Evolutionary conservation across 2,329 filamentous ascomycete genomes (phyloP), one percentile per base, ranked within the genome.

Genomic region (Colletotrichum abscissum): DNA sequence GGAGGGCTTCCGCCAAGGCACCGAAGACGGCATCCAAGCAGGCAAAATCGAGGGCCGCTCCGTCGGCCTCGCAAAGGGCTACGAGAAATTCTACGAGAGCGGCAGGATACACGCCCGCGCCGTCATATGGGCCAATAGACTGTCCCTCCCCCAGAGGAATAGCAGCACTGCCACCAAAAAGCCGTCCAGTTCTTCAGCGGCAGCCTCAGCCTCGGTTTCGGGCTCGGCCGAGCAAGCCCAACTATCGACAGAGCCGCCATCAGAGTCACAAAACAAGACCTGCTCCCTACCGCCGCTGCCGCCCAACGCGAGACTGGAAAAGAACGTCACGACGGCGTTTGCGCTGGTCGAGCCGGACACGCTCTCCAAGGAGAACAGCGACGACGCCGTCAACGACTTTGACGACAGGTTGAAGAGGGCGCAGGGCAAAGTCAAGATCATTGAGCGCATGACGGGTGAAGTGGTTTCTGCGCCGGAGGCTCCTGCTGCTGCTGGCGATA

Each of bases 31-130:
- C 73, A 86, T 90, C 54, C 88, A 89, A 72, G 92, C 94, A 38
- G 97, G 97, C 52, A 92, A 92, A 71, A 91, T 94, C 76, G 97
- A 99, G 87, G 97, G 97, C 74, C 93, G 95, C 64, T 90, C 95
- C 24, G 95, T 98, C 80, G 97, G 96, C 0, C 90, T 98, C 55
- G 93, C 97, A 81, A 97, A 95, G 76, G 96, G 95, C 0, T 98
- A 97, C 78, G 94, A 98, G 78, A 98, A 98, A 84, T 98, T 97
- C 79, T 80, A 93, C 55, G 92, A 95, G 75, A 90, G 95, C 81
- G 96, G 96, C 2, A 88, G 89, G 72, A 83, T 98, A 38, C 92
- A 96, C 77, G 94, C 95, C 57, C 92, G 91, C 78, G 91, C 94
- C 16, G 84, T 93, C 28, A 87, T 98, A n/a, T 98, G 96, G 95